Evolutionary conservation across 1,284 basidiomycete species (phyloP), one percentile per base, ranked within the genome.

Genomic region (Cerioporus squamosus): DNA sequence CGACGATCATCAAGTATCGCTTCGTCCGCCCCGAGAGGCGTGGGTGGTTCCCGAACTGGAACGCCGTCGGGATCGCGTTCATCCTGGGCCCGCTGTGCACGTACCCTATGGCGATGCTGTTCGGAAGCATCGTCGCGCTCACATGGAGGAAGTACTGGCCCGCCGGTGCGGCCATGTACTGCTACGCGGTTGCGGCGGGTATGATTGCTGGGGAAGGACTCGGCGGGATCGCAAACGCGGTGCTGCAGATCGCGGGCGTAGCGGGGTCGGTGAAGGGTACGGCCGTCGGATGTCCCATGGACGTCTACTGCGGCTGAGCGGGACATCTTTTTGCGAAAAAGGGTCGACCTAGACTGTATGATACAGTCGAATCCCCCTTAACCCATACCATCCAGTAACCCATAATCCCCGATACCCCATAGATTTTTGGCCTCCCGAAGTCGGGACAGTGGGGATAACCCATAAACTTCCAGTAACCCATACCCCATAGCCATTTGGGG

Each of bases 151-250:
- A 55, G 42, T 53, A 60, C 48, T 66, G 63, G 59, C 56, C 55
- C 10, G 59, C 42, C 31, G 22, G 53, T 24, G 62, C 54, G 44
- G 40, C 52, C 10, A 59, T 66, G 59, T 63, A 65, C 45, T 60
- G 66, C 44, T 68, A 66, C 31, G 64, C 66, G 12, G 51, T 65
- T 22, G 66, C 66, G 12, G 66, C 66, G 20, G 66, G 66, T 9
- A 68, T 68, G 66, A 68, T 68, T 23, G 66, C 65, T 12, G 66
- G 66, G 3, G 66, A 68, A 45, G 66, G 66, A 4, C 51, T 66
- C 10, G 66, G 64, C 2, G 66, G 66, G 5, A 68, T 68, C 44
- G 62, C 63, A 5, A 66, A 68, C 29, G 66, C 66, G 5, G 60
- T 63, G 26, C 26, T 68, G 29, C 59, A 68, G 60, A 68, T 66